Conservation (phyloP, 108 stramenopile genomes). For the Epithemia pelagica region DNA sequence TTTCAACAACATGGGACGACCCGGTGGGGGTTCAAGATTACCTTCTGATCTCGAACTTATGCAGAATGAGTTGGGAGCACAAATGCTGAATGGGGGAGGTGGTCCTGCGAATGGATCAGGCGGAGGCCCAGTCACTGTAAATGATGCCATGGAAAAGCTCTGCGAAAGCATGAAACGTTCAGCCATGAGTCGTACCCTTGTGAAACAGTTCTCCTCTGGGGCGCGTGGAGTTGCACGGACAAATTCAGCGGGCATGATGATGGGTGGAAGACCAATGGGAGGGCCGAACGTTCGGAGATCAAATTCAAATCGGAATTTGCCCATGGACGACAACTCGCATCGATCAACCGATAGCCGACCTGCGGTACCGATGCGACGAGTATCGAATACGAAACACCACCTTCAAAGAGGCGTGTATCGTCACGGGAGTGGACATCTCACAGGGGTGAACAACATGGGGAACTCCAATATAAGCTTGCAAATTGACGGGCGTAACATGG, state of each 20-base stretch:
- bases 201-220: slow-evolving; percentile 32
- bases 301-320: not conserved
- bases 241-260: slow-evolving; percentile 3
- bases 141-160: slow-evolving; percentile 42
- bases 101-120: not conserved
- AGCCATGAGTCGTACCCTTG: slow-evolving; percentile 42
- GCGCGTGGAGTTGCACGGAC: slow-evolving; percentile 1
- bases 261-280: not conserved
- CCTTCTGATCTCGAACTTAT: not conserved
- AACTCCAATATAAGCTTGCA: slow-evolving; percentile 1
- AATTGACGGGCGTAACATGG: slow-evolving; percentile 2
- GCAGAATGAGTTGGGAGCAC: not conserved
- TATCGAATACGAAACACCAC: slow-evolving; percentile 6
- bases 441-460: not conserved
- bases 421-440: not conserved
- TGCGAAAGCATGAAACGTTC: slow-evolving; percentile 47
- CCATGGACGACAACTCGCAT: not conserved
- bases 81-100: not conserved
- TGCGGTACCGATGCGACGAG: not conserved
- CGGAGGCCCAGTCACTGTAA: slow-evolving; percentile 1
- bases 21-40: not conserved
- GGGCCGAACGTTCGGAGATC: not conserved
- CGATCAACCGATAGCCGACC: not conserved
- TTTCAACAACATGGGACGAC: not conserved
- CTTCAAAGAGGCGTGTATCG: slow-evolving; percentile 7